Conservation (phyloP, 768 basidiomycete genomes). For the Leccinum obscurum region DNA sequence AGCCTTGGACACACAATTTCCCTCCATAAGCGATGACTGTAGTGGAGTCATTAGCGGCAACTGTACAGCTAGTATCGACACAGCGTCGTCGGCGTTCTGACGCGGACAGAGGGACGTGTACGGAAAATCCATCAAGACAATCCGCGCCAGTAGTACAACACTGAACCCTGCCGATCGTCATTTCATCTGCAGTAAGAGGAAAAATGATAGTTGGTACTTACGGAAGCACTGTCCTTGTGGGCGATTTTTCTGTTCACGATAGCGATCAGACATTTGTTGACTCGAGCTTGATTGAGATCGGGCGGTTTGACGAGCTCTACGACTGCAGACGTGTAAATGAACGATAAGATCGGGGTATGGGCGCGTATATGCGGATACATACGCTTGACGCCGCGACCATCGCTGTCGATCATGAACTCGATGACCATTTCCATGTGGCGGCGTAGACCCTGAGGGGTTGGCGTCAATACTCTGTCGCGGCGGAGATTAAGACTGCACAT, state of each 20-base stretch:
- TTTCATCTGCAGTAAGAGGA: neutral
- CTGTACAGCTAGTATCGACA: too few species aligned
- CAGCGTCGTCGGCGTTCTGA: too few species aligned
- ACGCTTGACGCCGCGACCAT: conserved; percentile 57
- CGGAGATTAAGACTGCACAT: conserved; percentile 29
- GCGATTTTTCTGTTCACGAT: conserved; percentile 86
- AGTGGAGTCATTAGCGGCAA: too few species aligned
- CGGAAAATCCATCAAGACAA: too few species aligned
- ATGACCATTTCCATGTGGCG: conserved; percentile 81
- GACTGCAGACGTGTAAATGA: conserved; percentile 45
- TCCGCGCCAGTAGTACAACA: too few species aligned
- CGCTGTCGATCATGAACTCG: conserved; percentile 67
- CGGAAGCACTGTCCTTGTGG: conserved; percentile 67
- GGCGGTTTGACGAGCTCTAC: conserved; percentile 74
- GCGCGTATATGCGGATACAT: conserved; percentile 46
- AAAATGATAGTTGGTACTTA: conserved; percentile 27
- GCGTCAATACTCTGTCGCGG: neutral
- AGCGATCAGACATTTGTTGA: conserved; percentile 92
- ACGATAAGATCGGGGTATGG: neutral
- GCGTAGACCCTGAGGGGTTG: conserved; percentile 57
- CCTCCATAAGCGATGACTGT: too few species aligned
- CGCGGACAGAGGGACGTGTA: too few species aligned
- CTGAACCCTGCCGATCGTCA: too few species aligned
- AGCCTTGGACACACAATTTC: too few species aligned
- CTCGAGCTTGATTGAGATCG: conserved; percentile 85